Percentiles rank a stretch among this genome's conserved stretches.
Conservation (phyloP, 768 basidiomycete genomes). For the Myochromella boudieri region DNA sequence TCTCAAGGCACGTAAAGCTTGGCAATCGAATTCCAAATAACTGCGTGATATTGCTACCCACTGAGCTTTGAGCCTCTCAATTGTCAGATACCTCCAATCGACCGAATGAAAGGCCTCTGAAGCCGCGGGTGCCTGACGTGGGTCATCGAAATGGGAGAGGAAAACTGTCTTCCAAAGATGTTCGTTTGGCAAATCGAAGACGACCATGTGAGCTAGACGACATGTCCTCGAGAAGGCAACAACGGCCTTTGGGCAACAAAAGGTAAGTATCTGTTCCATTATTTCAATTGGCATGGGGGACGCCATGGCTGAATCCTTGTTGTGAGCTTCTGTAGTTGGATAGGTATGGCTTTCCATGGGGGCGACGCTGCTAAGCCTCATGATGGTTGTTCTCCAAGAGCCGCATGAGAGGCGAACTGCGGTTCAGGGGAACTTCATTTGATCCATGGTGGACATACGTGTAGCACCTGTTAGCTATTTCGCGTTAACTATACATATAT, state of each 20-base stretch:
- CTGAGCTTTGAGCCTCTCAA: slow-evolving; percentile 42
- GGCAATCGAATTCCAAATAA: slow-evolving; percentile 13
- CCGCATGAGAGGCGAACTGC: background rate
- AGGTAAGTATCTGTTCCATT: slow-evolving; percentile 53
- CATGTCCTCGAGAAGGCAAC: slow-evolving; percentile 60
- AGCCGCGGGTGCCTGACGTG: slow-evolving; percentile 33
- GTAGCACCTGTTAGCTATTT: no score
- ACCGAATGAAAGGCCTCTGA: background rate
- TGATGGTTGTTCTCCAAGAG: slow-evolving; percentile 9
- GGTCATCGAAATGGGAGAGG: slow-evolving; percentile 63
- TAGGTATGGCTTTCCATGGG: slow-evolving; percentile 9
- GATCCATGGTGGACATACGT: no score
- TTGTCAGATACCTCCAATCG: slow-evolving; percentile 15
- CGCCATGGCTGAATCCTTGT: slow-evolving; percentile 19
- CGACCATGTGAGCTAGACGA: slow-evolving; percentile 42
- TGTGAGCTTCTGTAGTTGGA: background rate
- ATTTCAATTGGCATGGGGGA: slow-evolving; percentile 54
- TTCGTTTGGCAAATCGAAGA: slow-evolving; percentile 50
- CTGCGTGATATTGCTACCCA: slow-evolving; percentile 16
- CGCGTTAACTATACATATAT: no score
- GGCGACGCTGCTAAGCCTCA: slow-evolving; percentile 5
- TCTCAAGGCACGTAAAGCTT: slow-evolving; percentile 33
- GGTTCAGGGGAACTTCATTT: slow-evolving; percentile 1
- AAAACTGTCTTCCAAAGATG: slow-evolving; percentile 73
- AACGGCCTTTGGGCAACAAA: slow-evolving; percentile 58